These are phyloP conservation scores for Eucalyptus albens DNA, from an alignment of 345 rosid genomes.

Conservation along the genomic window DNA sequence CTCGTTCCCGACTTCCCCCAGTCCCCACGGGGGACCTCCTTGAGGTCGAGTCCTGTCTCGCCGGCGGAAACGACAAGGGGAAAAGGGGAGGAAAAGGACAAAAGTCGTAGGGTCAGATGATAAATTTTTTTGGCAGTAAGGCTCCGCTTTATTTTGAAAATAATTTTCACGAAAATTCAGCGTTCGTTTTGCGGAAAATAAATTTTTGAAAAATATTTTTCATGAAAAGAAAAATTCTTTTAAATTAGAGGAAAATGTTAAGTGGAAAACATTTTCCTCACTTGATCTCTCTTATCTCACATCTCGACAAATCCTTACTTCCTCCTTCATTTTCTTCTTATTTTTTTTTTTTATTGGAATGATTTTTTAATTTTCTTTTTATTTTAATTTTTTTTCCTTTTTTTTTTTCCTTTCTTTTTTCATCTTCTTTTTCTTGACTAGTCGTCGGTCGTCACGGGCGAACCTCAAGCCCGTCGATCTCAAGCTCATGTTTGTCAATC, in stretches of 20 bases:
- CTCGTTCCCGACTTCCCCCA: background rate
- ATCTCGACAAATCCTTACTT: rapidly evolving
- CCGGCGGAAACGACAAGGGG: background rate
- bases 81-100: background rate
- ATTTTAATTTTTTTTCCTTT: too few species aligned
- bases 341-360: too few species aligned
- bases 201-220: rapidly evolving
- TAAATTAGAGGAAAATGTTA: rapidly evolving
- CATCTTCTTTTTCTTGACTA: too few species aligned
- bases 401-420: rapidly evolving
- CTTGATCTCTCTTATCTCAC: too few species aligned
- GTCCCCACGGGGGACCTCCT: background rate
- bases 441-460: rapidly evolving
- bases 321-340: rapidly evolving
- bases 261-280: rapidly evolving
- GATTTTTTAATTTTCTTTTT: too few species aligned
- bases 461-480: too few species aligned
- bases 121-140: too few species aligned
- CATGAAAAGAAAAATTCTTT: rapidly evolving
- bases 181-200: rapidly evolving
- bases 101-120: background rate
- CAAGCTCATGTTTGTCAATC: rapidly evolving
- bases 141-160: rapidly evolving
- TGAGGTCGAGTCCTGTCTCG: background rate
- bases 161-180: too few species aligned